A percentile compares a stretch with the other conserved stretches of the same genome.
These are phyloP conservation scores for Sclerotinia spermophila DNA, from an alignment of 2,329 filamentous ascomycete genomes.

Conservation along the genomic window DNA sequence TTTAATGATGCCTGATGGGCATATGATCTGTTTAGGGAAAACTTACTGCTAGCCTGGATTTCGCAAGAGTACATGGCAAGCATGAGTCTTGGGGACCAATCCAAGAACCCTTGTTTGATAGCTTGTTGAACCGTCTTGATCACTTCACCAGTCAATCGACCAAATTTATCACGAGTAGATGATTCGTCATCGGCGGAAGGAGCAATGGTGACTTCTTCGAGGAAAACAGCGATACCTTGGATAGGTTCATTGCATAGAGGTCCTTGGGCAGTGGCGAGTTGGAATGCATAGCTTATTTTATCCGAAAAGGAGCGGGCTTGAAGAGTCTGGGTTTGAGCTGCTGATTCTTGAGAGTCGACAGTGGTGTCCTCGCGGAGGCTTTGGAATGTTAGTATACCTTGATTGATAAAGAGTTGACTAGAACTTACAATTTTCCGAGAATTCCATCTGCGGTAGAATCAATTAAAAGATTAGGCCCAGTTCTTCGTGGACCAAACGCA, in stretches of 20 bases:
- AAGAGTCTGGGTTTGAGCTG: conserved; percentile 46
- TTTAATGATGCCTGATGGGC: too few relatives aligned
- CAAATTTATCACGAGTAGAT: conserved; percentile 62
- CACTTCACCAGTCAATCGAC: conserved; percentile 84
- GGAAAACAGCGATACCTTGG: conserved; percentile 85
- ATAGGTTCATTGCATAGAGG: conserved; percentile 90
- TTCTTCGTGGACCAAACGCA: conserved; percentile 83
- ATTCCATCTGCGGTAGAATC: conserved; percentile 72
- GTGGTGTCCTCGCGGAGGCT: conserved; percentile 30
- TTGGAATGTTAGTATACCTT: background rate
- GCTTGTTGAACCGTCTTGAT: conserved; percentile 83
- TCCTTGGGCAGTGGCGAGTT: conserved; percentile 83
- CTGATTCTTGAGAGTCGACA: conserved; percentile 36
- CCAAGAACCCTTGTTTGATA: conserved; percentile 82
- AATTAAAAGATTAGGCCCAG: conserved; percentile 84
- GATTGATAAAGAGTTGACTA: background rate
- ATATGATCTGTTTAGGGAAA: background rate
- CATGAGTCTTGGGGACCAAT: conserved; percentile 94
- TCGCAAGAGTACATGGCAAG: conserved; percentile 98
- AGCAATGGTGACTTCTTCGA: conserved; percentile 71
- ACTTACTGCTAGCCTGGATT: conserved; percentile 85
- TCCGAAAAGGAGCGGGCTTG: conserved; percentile 71
- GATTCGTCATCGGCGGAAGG: conserved; percentile 50
- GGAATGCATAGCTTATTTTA: conserved; percentile 91
- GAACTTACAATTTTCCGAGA: conserved; percentile 64